Evolutionary conservation across 108 stramenopile species (phyloP), one percentile per base, ranked within the genome.

Genomic region (Pseudonitzschia multiseries): DNA sequence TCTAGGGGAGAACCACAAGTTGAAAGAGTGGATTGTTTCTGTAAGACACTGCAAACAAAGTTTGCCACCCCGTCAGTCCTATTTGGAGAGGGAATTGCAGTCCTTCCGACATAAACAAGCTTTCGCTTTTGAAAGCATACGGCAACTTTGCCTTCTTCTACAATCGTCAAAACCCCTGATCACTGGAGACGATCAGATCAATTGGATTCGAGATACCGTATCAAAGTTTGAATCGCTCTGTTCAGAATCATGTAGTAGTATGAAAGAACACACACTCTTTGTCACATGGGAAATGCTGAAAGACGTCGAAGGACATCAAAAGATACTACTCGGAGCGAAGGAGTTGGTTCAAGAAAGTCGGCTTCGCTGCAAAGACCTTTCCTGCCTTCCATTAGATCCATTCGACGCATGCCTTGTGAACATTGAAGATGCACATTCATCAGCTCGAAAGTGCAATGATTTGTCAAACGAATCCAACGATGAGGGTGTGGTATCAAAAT

Each of bases 141-240:
- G 57, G 15, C 83, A 90, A 71, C 40, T 86, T 13, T 62, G 72
- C 36, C 81, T 88, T 63, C 68, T 85, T 1, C 46, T 86, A 13
- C 73, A 67, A 61, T 79, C 71, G 50, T 59, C 80, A 20, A 77
- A 77, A 31, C 51, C 62, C 51, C 31, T 86, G 20, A 26, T 81
- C 13, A 72, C 59, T 27, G 61, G 46, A 4, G 41, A 48, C 17
- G 27, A 21, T 1, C 27, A 70, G 21, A 52, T 15, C 14, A 54
- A 73, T 46, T 73, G 69, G 73, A 59, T 69, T 26, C 63, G 79
- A 52, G 73, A 80, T 67, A 59, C 65, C 20, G 33, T 70, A 20
- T 57, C 79, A 17, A 70, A 80, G 26, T 13, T 80, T 10, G 73
- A 80, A 32, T 65, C 74, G 27, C 26, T 64, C 31, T 32, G 29